Evolutionary conservation across 208 protist genomes (phyloP).

Genomic region (Herpetomonas muscarum): DNA sequence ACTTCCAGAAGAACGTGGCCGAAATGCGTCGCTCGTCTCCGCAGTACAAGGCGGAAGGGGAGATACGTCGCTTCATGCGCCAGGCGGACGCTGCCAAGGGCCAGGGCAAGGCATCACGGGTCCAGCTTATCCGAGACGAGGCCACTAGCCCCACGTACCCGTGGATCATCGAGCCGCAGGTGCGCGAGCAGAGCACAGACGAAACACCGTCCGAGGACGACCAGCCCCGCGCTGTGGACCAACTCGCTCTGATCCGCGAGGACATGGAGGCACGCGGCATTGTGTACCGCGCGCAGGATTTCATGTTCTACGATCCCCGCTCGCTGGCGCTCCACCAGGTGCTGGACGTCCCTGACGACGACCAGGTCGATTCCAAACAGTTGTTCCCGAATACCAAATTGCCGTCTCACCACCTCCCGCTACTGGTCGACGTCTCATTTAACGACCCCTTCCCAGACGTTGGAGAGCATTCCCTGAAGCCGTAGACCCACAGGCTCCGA

Average conservation of each 20-base stretch:
- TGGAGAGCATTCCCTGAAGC: slow-evolving; percentile 35
- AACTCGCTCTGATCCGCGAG: slow-evolving; percentile 33
- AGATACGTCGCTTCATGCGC: slow-evolving; percentile 30
- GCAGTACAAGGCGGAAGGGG: slow-evolving; percentile 30
- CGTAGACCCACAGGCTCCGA: no score
- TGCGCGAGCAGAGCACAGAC: neutral
- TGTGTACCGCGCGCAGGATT: slow-evolving; percentile 69
- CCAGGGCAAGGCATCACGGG: slow-evolving; percentile 28
- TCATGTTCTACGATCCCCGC: slow-evolving; percentile 78
- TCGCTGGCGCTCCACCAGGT: slow-evolving; percentile 73
- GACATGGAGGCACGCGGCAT: slow-evolving; percentile 30
- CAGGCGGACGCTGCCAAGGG: slow-evolving; percentile 3
- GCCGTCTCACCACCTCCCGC: slow-evolving; percentile 78
- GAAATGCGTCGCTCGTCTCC: slow-evolving; percentile 29
- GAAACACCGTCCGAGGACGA: neutral
- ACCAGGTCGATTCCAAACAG: slow-evolving; percentile 42
- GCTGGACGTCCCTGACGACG: slow-evolving; percentile 69
- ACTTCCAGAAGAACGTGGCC: slow-evolving; percentile 35
- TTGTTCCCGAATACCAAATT: slow-evolving; percentile 61
- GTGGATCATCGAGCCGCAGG: neutral
- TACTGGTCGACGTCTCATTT: slow-evolving; percentile 81
- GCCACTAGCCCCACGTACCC: slow-evolving; percentile 8
- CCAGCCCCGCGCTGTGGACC: slow-evolving; percentile 8
- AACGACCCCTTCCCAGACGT: slow-evolving; percentile 69
- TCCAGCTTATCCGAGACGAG: slow-evolving; percentile 24